These are phyloP conservation scores for Trypanosoma boissoni DNA, from an alignment of 208 protist species.

Conservation along the genomic window DNA sequence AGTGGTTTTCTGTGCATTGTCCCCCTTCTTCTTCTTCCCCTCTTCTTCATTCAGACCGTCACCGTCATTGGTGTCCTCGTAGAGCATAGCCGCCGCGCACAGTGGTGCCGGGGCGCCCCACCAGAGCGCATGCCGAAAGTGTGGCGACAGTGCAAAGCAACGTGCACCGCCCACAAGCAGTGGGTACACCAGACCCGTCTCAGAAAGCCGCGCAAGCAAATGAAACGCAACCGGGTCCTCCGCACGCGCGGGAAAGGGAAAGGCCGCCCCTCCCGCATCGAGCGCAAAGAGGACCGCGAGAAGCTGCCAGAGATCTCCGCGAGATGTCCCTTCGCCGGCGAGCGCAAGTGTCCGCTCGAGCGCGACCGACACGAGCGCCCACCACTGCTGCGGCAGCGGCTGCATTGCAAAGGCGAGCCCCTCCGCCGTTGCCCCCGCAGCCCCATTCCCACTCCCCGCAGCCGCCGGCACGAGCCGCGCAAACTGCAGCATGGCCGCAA, in stretches of 20 bases:
- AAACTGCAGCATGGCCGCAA: constrained; percentile 53
- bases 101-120: constrained; percentile 64
- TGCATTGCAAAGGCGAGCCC: constrained; percentile 85
- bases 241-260: constrained; percentile 50
- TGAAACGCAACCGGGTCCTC: constrained; percentile 60
- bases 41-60: background rate
- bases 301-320: constrained; percentile 60
- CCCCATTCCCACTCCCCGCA: too few species aligned
- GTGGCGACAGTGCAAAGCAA: constrained; percentile 76
- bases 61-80: constrained; percentile 7
- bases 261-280: constrained; percentile 51
- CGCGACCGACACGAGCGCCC: constrained; percentile 67
- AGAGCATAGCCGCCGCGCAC: constrained; percentile 48
- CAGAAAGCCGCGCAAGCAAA: constrained; percentile 67
- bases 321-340: constrained; percentile 5
- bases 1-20: background rate
- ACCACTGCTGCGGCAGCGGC: constrained; percentile 83
- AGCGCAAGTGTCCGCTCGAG: constrained; percentile 57
- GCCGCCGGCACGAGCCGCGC: constrained; percentile 42
- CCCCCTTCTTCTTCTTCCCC: background rate
- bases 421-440: constrained; percentile 55
- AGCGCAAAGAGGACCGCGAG: constrained; percentile 62
- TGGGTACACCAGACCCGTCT: constrained; percentile 80
- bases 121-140: constrained; percentile 70
- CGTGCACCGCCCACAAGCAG: constrained; percentile 32